These are phyloP conservation scores for Porphyrellus cyaneotinctus DNA, from an alignment of 768 basidiomycete genomes.

Conservation along the genomic window DNA sequence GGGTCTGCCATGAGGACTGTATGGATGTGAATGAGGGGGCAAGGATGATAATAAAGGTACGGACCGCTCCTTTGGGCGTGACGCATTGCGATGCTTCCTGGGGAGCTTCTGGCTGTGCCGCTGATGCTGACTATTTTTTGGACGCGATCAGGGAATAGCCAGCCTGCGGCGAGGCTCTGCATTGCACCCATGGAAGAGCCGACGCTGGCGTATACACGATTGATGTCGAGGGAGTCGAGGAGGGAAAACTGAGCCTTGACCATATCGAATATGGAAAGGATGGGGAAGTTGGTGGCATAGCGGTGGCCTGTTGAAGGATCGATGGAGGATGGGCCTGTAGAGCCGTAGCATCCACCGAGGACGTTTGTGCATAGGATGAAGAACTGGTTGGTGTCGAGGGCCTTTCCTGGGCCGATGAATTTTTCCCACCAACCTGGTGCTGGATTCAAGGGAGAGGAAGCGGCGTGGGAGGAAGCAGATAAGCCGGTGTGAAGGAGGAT, in stretches of 20 bases:
- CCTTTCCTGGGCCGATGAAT: conserved; percentile 93
- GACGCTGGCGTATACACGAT: conserved; percentile 87
- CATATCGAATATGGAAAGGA: conserved; percentile 96
- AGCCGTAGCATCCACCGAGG: conserved; percentile 95
- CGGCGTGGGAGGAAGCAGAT: conserved; percentile 93
- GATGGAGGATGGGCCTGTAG: conserved; percentile 87
- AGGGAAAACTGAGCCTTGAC: conserved; percentile 87
- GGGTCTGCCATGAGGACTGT: conserved; percentile 98
- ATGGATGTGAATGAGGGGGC: conserved; percentile 1
- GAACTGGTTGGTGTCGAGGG: conserved; percentile 89
- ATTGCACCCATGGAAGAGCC: conserved; percentile 97
- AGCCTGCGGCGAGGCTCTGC: conserved; percentile 95
- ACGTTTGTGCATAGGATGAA: conserved; percentile 96
- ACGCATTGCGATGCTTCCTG: conserved; percentile 91
- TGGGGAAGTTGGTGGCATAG: conserved; percentile 89
- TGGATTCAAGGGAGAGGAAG: conserved; percentile 71
- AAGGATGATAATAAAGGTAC: not conserved
- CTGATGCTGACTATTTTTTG: conserved; percentile 91
- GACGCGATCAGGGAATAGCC: conserved; percentile 85
- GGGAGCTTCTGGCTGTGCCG: conserved; percentile 88
- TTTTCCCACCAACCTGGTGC: conserved; percentile 97
- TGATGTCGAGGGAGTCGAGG: conserved; percentile 78
- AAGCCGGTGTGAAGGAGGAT: conserved; percentile 96
- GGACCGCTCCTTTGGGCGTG: conserved; percentile 93
- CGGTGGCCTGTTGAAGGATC: conserved; percentile 63